Evolutionary conservation across 78 protist genomes (phyloP), one percentile per base, ranked within the genome.

Genomic region (Dictyostelium intermedium): DNA sequence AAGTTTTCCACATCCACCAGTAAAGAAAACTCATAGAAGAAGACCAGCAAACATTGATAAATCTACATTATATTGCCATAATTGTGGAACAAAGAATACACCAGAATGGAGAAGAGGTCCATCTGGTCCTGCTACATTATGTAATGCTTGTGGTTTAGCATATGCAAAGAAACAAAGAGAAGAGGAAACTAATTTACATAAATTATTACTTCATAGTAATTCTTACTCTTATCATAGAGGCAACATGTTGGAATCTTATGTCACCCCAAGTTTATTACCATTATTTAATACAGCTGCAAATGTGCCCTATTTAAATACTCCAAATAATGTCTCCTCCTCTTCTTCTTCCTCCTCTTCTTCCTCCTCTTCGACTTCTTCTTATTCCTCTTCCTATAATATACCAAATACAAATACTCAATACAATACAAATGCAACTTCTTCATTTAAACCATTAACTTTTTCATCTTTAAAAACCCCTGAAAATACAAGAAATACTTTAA

Each of bases 101-200:
- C 95, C 95, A 30, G 92, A 91, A 47, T 91, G 95, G 95, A 56
- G 95, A 47, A 53, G 91, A 78, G 95, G 95, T 2, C 95, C 95
- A 56, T 60, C 83, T 10, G 95, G 95, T 5, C 95, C 95, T 30
- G 95, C 95, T 1, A 91, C 95, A 41, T 79, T 89, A 20, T 89
- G 94, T 47, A 89, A 89, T 89, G 94, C 94, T 14, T 89, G 94
- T 80, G 94, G 94, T 81, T 69, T 89, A n/a, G 94, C 94, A 0
- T 89, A 70, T 80, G 94, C 94, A 11, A 89, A 89, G 56, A 89
- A 89, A 69, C 94, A 89, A 89, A 56, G 87, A 63, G 94, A 89
- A 25, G 94, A 89, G 18, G 94, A 89, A 80, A 79, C 94, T 27
- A 86, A 86, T 60, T 23, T 60, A 11, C 94, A 89, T 32, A 89